Percentiles rank a stretch among this genome's conserved stretches.
Conservation (phyloP, 2,329 filamentous ascomycete species). For the Talaromyces verruculosus region DNA sequence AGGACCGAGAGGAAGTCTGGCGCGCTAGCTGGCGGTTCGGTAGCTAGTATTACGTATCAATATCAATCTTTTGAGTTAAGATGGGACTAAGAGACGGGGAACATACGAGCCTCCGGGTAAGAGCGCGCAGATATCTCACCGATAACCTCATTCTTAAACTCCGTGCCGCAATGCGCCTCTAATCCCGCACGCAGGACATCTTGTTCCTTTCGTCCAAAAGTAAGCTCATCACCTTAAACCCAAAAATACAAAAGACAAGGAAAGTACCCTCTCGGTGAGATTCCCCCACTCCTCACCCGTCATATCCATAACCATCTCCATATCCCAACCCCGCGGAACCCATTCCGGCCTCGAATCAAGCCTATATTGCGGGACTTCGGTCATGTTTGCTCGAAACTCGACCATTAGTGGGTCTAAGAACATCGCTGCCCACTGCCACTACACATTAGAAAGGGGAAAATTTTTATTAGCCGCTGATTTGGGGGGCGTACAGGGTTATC, state of each 20-base stretch:
- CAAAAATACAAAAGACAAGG: neutral
- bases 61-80: no score
- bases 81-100: no score
- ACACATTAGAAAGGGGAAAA: no score
- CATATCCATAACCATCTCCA: constrained; percentile 17
- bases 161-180: constrained; percentile 17
- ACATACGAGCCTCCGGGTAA: neutral
- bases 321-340: constrained; percentile 7
- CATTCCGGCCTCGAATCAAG: constrained; percentile 13
- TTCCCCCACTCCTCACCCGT: constrained; percentile 7
- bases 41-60: neutral
- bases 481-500: constrained; percentile 3
- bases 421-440: constrained; percentile 3
- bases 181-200: constrained; percentile 14
- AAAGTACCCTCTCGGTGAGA: constrained; percentile 6
- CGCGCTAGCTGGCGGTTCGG: neutral
- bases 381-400: constrained; percentile 18
- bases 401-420: constrained; percentile 14
- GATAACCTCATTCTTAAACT: constrained; percentile 18
- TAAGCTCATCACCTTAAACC: neutral
- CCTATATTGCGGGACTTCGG: constrained; percentile 13
- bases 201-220: constrained; percentile 4
- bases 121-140: constrained; percentile 7
- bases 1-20: constrained; percentile 12
- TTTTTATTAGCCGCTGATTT: no score